Percentiles rank a stretch among this genome's conserved stretches.
phyloP scores from a whole-genome alignment of 1,284 basidiomycete species.

The Afroboletus lepidellus region DNA sequence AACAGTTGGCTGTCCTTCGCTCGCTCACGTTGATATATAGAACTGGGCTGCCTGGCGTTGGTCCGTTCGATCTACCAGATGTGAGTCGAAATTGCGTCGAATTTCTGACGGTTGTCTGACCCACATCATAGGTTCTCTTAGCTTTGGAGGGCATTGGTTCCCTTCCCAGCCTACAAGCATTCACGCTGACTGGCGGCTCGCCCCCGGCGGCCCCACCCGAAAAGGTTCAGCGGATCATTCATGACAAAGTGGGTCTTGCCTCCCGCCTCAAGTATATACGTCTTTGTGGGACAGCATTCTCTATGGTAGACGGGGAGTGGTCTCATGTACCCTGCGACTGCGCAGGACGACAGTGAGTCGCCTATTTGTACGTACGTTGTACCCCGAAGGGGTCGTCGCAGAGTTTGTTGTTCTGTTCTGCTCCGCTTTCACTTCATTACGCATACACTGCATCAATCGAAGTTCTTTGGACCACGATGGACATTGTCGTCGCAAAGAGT shows the following conservation, averaged over 20 bases:
- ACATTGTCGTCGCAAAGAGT: too few relatives aligned
- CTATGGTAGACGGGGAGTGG: slow-evolving; percentile 1
- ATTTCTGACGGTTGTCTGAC: too few relatives aligned
- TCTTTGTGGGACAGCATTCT: background rate
- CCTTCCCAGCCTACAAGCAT: background rate
- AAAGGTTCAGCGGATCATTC: background rate
- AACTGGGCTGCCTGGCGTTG: rapidly evolving
- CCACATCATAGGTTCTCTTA: too few relatives aligned
- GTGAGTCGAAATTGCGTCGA: background rate
- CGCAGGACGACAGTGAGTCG: too few relatives aligned
- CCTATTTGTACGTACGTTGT: too few relatives aligned
- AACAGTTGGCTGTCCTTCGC: slow-evolving; percentile 3
- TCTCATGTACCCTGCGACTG: too few relatives aligned
- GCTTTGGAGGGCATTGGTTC: background rate
- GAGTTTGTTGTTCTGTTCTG: too few relatives aligned
- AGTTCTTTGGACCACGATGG: too few relatives aligned
- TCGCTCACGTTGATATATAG: slow-evolving; percentile 3
- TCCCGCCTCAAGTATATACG: slow-evolving; percentile 2
- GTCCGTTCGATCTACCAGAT: rapidly evolving
- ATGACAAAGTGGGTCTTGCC: background rate
- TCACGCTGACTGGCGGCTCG: background rate
- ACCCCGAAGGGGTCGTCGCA: too few relatives aligned
- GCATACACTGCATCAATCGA: too few relatives aligned
- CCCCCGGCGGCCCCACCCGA: background rate
- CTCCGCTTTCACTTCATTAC: too few relatives aligned